Evolutionary conservation across 768 basidiomycete genomes (phyloP).

Genomic region (Phlegmacium glaucopus): DNA sequence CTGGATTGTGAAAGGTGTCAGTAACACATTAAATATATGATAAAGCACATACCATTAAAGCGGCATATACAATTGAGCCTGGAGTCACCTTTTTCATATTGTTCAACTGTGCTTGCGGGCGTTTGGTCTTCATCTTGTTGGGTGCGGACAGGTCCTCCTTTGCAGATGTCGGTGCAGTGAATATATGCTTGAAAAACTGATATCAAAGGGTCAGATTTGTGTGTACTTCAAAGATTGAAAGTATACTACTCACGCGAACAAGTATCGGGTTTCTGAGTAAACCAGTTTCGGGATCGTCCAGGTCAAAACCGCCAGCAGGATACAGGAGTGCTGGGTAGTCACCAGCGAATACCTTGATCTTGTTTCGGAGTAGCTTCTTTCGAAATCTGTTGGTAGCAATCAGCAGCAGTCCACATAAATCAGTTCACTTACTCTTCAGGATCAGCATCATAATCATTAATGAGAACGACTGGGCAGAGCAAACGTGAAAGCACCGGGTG

Average conservation of each 20-base stretch:
- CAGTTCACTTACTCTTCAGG: background rate
- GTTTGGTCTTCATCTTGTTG: background rate
- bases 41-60: background rate
- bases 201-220: background rate
- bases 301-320: background rate
- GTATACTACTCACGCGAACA: background rate
- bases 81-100: conserved; percentile 2
- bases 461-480: conserved; percentile 1
- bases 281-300: background rate
- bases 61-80: conserved; percentile 2
- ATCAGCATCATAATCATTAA: conserved; percentile 2
- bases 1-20: background rate
- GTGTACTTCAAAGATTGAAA: background rate
- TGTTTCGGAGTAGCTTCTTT: background rate
- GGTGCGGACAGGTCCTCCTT: background rate
- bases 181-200: conserved; percentile 6
- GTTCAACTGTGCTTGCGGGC: conserved; percentile 2
- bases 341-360: background rate
- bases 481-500: background rate
- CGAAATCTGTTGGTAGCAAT: background rate
- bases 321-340: conserved; percentile 1
- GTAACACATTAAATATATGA: background rate
- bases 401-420: background rate
- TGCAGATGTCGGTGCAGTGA: conserved; percentile 1
- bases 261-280: background rate